Base-by-base conservation (phyloP, 139 green algal species). In the Klebsormidium nitens region DNA sequence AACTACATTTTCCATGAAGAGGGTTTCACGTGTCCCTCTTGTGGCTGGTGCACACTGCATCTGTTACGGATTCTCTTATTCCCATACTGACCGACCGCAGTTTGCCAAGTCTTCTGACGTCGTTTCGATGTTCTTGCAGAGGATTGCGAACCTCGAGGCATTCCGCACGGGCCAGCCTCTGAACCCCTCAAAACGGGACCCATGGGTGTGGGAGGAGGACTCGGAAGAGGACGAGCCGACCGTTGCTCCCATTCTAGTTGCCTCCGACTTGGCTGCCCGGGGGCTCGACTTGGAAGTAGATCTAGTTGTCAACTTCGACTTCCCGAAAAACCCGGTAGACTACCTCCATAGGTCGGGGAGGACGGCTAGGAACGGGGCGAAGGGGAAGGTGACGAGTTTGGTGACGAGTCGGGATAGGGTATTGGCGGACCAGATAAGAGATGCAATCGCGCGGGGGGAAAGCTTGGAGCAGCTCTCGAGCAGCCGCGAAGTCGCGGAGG, bases 281-380 rank as follows among this genome's bases (percentile, higher is more conserved):
- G 83, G 93, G 2, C 80, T 99, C 17, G 94, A 99, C 81, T 92
- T 98, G n/a, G 64, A 58, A 31, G 92, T 97, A 1, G 89, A 96
- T 72, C 87, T 96, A 67, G 87, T 98, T 3, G 59, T 98, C 65
- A 99, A 96, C 75, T 99, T 99, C 81, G 94, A 99, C 81, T 97
- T 99, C 60, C 94, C 94, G 1, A 74, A 86, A 39, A 91, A 85
- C 52, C 49, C 88, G 2, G 79, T 90, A 37, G 71, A 79, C 49
- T 79, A 79, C 37, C 40, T 79, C 26, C 72, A 79, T 29, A n/a
- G 72, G 8, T 71, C 72, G 29, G 72, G 72, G 5, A 29, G 72
- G 17, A 79, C 72, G 1, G 72, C 72, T 2, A 34, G 72, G 5
- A 76, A 49, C n/a, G 72, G 72, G 3, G 42, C 73, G 3, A 79